These are phyloP conservation scores for Calonectria multiphialidica DNA, from an alignment of 2,329 filamentous ascomycete genomes.

Conservation along the genomic window DNA sequence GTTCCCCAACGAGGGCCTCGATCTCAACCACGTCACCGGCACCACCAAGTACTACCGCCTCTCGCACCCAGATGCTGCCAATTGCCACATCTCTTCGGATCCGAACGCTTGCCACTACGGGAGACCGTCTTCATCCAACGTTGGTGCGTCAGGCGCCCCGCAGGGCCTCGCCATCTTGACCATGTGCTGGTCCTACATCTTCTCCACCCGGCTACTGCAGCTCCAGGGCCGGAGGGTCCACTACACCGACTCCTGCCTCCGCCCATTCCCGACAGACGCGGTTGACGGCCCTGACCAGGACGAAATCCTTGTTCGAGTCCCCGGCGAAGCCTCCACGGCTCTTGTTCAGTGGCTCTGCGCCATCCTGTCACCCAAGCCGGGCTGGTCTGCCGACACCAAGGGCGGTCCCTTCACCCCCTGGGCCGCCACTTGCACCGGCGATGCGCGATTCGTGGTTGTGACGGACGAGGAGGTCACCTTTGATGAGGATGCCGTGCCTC, in stretches of 20 bases:
- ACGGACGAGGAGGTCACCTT: slow-evolving; percentile 33
- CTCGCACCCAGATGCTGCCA: slow-evolving; percentile 34
- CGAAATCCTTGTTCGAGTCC: slow-evolving; percentile 37
- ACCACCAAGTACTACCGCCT: slow-evolving; percentile 45
- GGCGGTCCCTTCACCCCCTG: slow-evolving; percentile 35
- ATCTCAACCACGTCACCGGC: slow-evolving; percentile 38
- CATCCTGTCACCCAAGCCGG: slow-evolving; percentile 37
- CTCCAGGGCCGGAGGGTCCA: slow-evolving; percentile 39
- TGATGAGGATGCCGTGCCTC: slow-evolving; percentile 28
- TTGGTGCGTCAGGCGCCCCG: slow-evolving; percentile 34
- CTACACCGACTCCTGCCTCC: slow-evolving; percentile 41
- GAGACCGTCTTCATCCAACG: slow-evolving; percentile 24
- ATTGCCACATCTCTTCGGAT: slow-evolving; percentile 37
- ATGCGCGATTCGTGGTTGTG: slow-evolving; percentile 36
- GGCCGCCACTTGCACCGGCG: slow-evolving; percentile 32
- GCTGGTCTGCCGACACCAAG: slow-evolving; percentile 35
- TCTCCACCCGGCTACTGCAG: slow-evolving; percentile 44
- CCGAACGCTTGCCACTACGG: slow-evolving; percentile 36
- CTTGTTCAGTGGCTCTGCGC: slow-evolving; percentile 45
- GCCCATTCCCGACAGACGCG: slow-evolving; percentile 32
- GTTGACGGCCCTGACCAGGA: slow-evolving; percentile 30
- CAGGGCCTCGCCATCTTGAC: slow-evolving; percentile 42
- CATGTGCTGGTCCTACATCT: slow-evolving; percentile 45
- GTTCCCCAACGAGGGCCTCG: slow-evolving; percentile 23
- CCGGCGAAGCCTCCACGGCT: slow-evolving; percentile 31